A percentile compares a stretch with the other conserved stretches of the same genome.
Conservation (phyloP, 1,284 basidiomycete genomes). For the Microbotryum saponariae region DNA sequence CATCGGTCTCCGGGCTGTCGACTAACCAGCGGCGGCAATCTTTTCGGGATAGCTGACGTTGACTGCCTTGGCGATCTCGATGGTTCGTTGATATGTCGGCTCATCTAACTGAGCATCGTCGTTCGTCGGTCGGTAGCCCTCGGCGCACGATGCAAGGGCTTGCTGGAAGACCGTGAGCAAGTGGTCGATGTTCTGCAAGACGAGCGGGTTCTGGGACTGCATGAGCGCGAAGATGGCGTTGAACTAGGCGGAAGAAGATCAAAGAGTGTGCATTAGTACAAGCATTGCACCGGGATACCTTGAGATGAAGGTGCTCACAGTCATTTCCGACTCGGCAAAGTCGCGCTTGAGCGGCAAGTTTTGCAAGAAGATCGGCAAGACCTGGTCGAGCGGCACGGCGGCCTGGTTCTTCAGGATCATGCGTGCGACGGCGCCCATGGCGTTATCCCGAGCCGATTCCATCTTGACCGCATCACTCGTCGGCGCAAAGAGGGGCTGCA, state of each 20-base stretch:
- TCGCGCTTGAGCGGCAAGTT: slow-evolving; percentile 61
- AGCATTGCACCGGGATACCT: background rate
- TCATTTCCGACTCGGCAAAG: slow-evolving; percentile 31
- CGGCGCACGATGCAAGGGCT: slow-evolving; percentile 53
- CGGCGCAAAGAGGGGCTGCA: slow-evolving; percentile 75
- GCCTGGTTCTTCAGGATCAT: slow-evolving; percentile 74
- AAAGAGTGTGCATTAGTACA: slow-evolving; percentile 8
- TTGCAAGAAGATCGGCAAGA: slow-evolving; percentile 68
- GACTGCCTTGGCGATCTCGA: slow-evolving; percentile 66
- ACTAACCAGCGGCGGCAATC: slow-evolving; percentile 10
- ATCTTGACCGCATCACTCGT: slow-evolving; percentile 51
- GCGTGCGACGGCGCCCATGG: slow-evolving; percentile 81
- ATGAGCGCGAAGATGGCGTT: slow-evolving; percentile 82
- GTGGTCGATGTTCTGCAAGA: slow-evolving; percentile 67
- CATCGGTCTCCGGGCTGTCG: too few relatives aligned
- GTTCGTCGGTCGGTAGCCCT: slow-evolving; percentile 50
- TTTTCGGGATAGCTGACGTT: slow-evolving; percentile 21
- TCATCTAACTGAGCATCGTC: slow-evolving; percentile 64
- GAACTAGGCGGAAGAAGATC: slow-evolving; percentile 49
- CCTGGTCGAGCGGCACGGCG: slow-evolving; percentile 78
- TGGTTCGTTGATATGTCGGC: slow-evolving; percentile 65
- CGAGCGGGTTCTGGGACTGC: slow-evolving; percentile 58
- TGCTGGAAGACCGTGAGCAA: slow-evolving; percentile 74
- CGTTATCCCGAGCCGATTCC: slow-evolving; percentile 89
- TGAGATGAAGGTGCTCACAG: slow-evolving; percentile 10